A percentile compares a stretch with the other conserved stretches of the same genome.
These are phyloP conservation scores for Pleurotus djamor DNA, from an alignment of 768 basidiomycete genomes.

Conservation along the genomic window DNA sequence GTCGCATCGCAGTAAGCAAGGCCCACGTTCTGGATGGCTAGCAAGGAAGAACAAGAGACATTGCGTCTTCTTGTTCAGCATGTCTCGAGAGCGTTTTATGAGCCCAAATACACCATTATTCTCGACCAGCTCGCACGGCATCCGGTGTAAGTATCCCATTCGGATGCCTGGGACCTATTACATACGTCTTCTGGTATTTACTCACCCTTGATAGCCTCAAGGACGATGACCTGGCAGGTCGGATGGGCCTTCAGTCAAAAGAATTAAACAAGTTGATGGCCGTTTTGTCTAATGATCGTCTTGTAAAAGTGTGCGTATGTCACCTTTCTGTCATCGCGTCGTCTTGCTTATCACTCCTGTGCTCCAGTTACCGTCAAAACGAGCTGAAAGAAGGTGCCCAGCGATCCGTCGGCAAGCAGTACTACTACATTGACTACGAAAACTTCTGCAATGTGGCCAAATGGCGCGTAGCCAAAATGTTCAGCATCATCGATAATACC, in stretches of 20 bases:
- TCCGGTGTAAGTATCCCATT: conserved; percentile 79
- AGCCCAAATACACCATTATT: conserved; percentile 86
- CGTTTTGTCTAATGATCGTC: conserved; percentile 71
- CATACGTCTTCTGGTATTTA: conserved; percentile 7
- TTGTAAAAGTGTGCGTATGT: conserved; percentile 70
- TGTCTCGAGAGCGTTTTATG: conserved; percentile 93
- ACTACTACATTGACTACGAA: conserved; percentile 96
- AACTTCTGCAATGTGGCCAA: conserved; percentile 97
- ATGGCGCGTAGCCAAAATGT: conserved; percentile 94
- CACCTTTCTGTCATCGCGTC: background rate
- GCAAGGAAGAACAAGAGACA: conserved; percentile 78
- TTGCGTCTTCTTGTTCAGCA: conserved; percentile 89
- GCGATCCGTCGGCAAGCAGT: conserved; percentile 84
- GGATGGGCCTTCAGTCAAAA: conserved; percentile 87
- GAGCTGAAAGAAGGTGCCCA: conserved; percentile 90
- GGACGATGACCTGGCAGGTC: conserved; percentile 90
- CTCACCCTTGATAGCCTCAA: conserved; percentile 60
- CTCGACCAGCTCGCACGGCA: conserved; percentile 92
- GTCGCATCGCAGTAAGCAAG: background rate
- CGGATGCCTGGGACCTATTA: conserved; percentile 6
- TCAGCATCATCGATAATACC: conserved; percentile 83
- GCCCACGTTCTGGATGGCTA: conserved; percentile 42
- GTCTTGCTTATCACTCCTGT: background rate
- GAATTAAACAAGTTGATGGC: conserved; percentile 90
- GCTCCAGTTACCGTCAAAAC: conserved; percentile 78